A percentile compares a stretch with the other conserved stretches of the same genome.
Evolutionary conservation across 768 basidiomycete genomes (phyloP).

Genomic region (Sutorius australiensis): DNA sequence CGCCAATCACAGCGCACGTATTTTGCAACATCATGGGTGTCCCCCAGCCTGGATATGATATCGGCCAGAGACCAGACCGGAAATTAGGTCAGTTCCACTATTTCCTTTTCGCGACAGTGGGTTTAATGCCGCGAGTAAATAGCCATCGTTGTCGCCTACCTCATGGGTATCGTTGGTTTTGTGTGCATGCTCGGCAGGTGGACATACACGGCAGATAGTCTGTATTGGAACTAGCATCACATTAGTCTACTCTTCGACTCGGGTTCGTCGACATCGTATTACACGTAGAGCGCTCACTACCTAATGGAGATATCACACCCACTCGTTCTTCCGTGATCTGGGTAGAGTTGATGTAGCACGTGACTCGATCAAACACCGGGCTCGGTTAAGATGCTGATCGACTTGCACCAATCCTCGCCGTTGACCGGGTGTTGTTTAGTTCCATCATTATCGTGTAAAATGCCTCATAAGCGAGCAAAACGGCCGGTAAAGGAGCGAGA

Average conservation of each 20-base stretch:
- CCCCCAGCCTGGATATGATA: constrained; percentile 61
- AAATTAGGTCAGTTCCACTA: constrained; percentile 44
- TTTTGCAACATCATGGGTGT: constrained; percentile 97
- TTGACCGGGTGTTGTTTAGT: neutral
- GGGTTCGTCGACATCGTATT: constrained; percentile 5
- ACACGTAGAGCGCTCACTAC: neutral
- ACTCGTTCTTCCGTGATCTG: neutral
- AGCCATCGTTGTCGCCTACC: constrained; percentile 57
- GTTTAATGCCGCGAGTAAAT: constrained; percentile 10
- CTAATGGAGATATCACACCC: constrained; percentile 8
- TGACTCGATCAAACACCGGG: constrained; percentile 6
- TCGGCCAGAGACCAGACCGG: constrained; percentile 47
- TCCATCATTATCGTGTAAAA: constrained; percentile 32
- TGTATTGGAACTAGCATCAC: constrained; percentile 40
- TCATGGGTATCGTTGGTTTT: constrained; percentile 59
- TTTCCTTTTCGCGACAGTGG: constrained; percentile 10
- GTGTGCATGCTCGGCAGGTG: constrained; percentile 47
- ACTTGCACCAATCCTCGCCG: constrained; percentile 1
- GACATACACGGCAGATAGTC: constrained; percentile 38
- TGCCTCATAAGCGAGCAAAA: constrained; percentile 70
- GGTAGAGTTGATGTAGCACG: constrained; percentile 10
- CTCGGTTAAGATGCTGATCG: too few species aligned
- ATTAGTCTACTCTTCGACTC: constrained; percentile 3
- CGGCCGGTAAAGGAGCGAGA: constrained; percentile 44
- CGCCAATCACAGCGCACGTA: constrained; percentile 74